Evolutionary conservation across 2,329 filamentous ascomycete genomes (phyloP).

Genomic region (Rhynchosporium graminicola): DNA sequence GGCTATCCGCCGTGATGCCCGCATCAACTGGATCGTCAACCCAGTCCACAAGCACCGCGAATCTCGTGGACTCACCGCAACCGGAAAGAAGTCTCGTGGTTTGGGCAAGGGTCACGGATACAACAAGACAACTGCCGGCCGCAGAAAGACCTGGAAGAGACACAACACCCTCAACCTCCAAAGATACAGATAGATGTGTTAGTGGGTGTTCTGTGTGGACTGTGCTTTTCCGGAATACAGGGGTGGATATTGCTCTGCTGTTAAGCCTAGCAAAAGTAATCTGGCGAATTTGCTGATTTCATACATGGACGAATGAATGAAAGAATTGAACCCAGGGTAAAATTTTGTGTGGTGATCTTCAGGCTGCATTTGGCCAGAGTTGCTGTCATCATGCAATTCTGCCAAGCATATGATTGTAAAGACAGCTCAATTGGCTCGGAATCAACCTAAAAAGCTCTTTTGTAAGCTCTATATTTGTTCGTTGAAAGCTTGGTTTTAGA

Average conservation of each 20-base stretch:
- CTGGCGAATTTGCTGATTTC: constrained; percentile 30
- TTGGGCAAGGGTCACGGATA: constrained; percentile 99
- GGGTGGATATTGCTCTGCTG: constrained; percentile 33
- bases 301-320: constrained; percentile 31
- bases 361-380: background rate
- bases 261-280: constrained; percentile 31
- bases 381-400: background rate
- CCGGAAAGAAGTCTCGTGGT: constrained; percentile 99
- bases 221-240: constrained; percentile 30
- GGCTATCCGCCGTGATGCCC: constrained; percentile 97
- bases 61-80: constrained; percentile 92
- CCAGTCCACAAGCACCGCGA: constrained; percentile 99
- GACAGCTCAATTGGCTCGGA: too few species aligned
- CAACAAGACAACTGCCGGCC: constrained; percentile 96
- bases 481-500: too few species aligned
- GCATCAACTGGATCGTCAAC: constrained; percentile 99
- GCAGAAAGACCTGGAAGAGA: constrained; percentile 99
- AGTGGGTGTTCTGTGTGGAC: constrained; percentile 33
- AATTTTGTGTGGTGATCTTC: background rate
- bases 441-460: too few species aligned
- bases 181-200: constrained; percentile 79
- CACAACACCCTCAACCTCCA: constrained; percentile 99
- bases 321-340: constrained; percentile 16
- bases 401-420: too few species aligned
- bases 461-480: too few species aligned